Base-by-base conservation (phyloP, 2,329 filamentous ascomycete genomes). In the Exophiala sideris region DNA sequence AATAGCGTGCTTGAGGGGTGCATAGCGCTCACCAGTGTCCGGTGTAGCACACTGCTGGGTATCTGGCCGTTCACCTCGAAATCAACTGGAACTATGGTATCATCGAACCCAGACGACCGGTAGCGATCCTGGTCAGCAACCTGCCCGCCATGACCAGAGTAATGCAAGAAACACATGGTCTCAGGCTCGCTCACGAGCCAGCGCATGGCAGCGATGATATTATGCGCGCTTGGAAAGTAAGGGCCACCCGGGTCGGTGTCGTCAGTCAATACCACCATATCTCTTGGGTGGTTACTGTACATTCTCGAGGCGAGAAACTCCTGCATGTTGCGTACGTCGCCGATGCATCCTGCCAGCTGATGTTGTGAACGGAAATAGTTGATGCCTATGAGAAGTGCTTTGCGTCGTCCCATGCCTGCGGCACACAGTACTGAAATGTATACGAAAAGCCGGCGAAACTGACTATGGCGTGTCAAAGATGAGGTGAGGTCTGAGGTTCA, bases 81-180 rank as follows among this genome's bases (percentile, higher is more conserved):
- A 63, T 81, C 79, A 0, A 80, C 72, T 0, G 79, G 79, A 14
- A 78, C 79, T 58, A 82, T 79, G 0, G 77, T 78, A 52, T 80
- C 77, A 52, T 80, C 74, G 49, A 74, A 65, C 5, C 65, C 66
- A 38, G 50, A 48, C 34, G 29, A 34, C n/a, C 55, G 52, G 3
- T 46, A 29, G 3, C 59, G 54, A 4, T 41, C 48, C 20, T 40
- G 47, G 52, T 79, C 74, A 11, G 65, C 66, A 18, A 81, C 74
- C 65, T 81, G 79, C 39, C 80, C 76, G 49, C 81, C 81, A 57
- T 84, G 81, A 1, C 81, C 81, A 0, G 77, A 80, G 60, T 84
- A 84, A 58, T 81, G 80, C 46, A 84, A 65, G 70, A 82, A 83
- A 18, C 39, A 49, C 29, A 50, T 41, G 35, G 50, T 52, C 2